A percentile compares a stretch with the other conserved stretches of the same genome.
These are phyloP conservation scores for Linum trigynum DNA, from an alignment of 345 rosid species.

Conservation along the genomic window DNA sequence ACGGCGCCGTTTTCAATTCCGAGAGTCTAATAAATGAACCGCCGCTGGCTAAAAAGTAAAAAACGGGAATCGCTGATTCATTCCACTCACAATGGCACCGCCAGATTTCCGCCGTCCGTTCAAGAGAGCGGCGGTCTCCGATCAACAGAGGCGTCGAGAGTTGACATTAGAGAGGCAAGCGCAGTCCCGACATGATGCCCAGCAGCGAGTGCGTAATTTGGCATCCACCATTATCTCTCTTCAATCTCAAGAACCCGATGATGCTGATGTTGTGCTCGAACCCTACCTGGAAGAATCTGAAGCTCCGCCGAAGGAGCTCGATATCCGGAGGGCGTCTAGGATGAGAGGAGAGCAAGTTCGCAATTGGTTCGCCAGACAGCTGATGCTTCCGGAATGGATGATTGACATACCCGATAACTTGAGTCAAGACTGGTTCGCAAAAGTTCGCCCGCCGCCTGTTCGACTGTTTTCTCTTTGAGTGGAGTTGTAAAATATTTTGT, in stretches of 20 bases:
- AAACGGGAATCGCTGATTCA: no score
- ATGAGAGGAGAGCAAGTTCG: slow-evolving; percentile 70
- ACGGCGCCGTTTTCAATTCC: no score
- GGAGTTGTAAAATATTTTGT: not conserved
- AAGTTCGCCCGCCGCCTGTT: not conserved
- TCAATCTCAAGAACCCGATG: slow-evolving; percentile 30
- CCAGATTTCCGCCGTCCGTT: slow-evolving; percentile 81
- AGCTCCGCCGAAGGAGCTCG: slow-evolving; percentile 33
- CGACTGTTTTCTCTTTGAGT: not conserved
- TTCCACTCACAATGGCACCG: slow-evolving; percentile 42
- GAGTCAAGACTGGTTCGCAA: slow-evolving; percentile 53
- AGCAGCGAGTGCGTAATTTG: slow-evolving; percentile 70
- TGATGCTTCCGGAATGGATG: slow-evolving; percentile 96
- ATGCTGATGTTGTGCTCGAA: slow-evolving; percentile 16
- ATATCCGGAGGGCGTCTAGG: slow-evolving; percentile 56
- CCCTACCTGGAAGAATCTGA: slow-evolving; percentile 23
- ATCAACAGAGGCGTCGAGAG: slow-evolving; percentile 78
- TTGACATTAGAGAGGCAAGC: slow-evolving; percentile 69
- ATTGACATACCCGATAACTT: slow-evolving; percentile 79
- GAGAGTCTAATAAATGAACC: no score
- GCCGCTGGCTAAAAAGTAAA: no score
- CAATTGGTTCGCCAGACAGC: slow-evolving; percentile 77
- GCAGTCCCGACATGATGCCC: slow-evolving; percentile 72
- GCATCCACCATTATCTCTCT: slow-evolving; percentile 67
- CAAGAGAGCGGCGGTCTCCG: slow-evolving; percentile 74